These are phyloP conservation scores for Malus hybrid DNA, from an alignment of 331 rosid species.

Conservation along the genomic window DNA sequence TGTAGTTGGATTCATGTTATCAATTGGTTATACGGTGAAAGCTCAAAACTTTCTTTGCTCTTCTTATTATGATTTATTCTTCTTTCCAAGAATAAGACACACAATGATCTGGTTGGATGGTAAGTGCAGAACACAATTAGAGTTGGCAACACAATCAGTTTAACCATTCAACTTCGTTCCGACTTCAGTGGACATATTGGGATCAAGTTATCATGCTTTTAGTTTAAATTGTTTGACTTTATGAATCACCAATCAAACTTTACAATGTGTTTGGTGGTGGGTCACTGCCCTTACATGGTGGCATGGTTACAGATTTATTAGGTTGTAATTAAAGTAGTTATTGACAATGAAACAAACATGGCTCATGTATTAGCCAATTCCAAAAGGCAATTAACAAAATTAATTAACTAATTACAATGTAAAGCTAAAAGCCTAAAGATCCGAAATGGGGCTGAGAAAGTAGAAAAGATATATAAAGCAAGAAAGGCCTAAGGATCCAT, in stretches of 20 bases:
- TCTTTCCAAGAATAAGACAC: not conserved
- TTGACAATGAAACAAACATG: not conserved
- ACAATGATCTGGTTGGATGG: not conserved
- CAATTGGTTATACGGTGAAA: too few relatives aligned
- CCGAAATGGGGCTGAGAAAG: slow-evolving; percentile 12
- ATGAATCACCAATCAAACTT: not conserved
- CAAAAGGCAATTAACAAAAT: not conserved
- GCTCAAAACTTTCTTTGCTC: not conserved
- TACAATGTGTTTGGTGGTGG: not conserved
- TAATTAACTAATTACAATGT: not conserved
- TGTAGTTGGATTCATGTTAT: too few relatives aligned
- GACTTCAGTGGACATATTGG: not conserved
- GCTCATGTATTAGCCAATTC: not conserved
- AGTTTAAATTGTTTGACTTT: not conserved
- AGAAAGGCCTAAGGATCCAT: not conserved
- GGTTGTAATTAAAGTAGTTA: not conserved
- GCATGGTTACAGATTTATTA: too few relatives aligned
- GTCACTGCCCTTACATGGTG: not conserved
- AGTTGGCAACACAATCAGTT: not conserved
- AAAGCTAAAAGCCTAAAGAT: not conserved
- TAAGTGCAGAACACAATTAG: not conserved
- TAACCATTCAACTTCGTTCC: not conserved
- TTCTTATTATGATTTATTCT: not conserved
- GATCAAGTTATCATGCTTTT: not conserved
- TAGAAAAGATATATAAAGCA: not conserved